These are phyloP conservation scores for Malassezia yamatoensis DNA, from an alignment of 1,284 basidiomycete species.

Conservation along the genomic window DNA sequence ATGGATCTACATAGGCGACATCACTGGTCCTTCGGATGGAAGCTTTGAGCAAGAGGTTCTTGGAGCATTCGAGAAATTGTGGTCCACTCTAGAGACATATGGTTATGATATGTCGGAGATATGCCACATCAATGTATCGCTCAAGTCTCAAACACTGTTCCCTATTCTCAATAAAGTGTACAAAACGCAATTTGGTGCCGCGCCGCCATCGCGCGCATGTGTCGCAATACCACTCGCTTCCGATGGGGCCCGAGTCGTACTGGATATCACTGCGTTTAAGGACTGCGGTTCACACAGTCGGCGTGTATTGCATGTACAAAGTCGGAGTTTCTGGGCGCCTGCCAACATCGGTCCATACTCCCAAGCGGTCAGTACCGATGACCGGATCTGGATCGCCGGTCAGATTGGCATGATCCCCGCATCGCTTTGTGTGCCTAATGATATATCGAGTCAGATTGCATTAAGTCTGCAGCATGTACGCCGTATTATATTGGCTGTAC, in stretches of 20 bases:
- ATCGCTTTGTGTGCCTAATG: slow-evolving; percentile 58
- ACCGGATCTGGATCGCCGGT: slow-evolving; percentile 75
- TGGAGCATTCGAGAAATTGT: slow-evolving; percentile 3
- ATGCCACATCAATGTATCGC: slow-evolving; percentile 69
- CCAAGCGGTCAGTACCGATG: slow-evolving; percentile 71
- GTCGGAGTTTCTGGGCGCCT: slow-evolving; percentile 93
- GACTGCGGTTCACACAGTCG: slow-evolving; percentile 5
- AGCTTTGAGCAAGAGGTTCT: slow-evolving; percentile 3
- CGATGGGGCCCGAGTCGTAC: background rate
- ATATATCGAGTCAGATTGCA: slow-evolving; percentile 58
- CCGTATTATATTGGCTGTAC: slow-evolving; percentile 54
- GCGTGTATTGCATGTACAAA: slow-evolving; percentile 78
- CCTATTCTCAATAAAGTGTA: slow-evolving; percentile 55
- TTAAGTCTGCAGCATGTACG: slow-evolving; percentile 71
- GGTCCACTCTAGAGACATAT: background rate
- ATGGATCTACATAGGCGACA: slow-evolving; percentile 9
- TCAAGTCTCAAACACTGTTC: slow-evolving; percentile 52
- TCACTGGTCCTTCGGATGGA: background rate
- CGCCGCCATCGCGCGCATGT: slow-evolving; percentile 84
- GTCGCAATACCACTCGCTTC: slow-evolving; percentile 57
- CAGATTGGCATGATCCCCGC: slow-evolving; percentile 83
- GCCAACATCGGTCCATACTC: slow-evolving; percentile 98
- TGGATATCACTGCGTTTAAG: slow-evolving; percentile 10
- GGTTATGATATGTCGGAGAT: slow-evolving; percentile 52
- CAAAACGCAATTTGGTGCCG: slow-evolving; percentile 69